Evolutionary conservation across 169 alveolate species (phyloP), one percentile per base, ranked within the genome.

Genomic region (Cryptosporidium parvum): DNA sequence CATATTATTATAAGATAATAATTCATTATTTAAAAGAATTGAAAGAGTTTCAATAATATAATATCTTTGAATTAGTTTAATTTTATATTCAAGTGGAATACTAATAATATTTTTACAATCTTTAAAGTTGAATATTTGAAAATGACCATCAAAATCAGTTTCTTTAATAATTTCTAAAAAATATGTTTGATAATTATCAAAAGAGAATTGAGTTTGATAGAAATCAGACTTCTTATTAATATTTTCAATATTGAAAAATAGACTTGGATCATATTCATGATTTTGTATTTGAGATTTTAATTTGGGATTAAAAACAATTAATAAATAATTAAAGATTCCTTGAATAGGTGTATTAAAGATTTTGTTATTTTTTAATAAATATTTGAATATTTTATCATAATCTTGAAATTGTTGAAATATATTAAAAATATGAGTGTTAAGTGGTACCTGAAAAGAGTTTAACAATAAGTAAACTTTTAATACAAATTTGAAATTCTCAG

Each of bases 81-180:
- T 33, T 33, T 65, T 65, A 33, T 37, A 35, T 31, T 14, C 4
- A 14, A 65, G 18, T 8, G 72, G 72, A 35, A 65, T 65, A 0
- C 16, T 16, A 65, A 65, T 65, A 10, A 37, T n/a, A 1, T 1
- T 31, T 1, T 16, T 9, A 1, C 23, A 7, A 3, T 65, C 26
- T 14, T 37, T 56, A 3, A 3, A 6, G 18, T 21, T 14, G 0
- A 56, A 8, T 9, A 65, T 8, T 9, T 29, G 21, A 8, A 37
- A 14, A 35, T 65, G 23, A 14, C 51, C 23, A 8, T 65, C 44
- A 65, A 65, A 65, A 16, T 65, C 72, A 31, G 72, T 65, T 12
- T 33, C 23, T 2, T 5, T 14, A 26, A 33, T 29, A 5, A 14
- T 2, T 8, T 65, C 10, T 6, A 33, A 31, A 5, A 65, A 65